Base-by-base conservation (phyloP, 2,329 filamentous ascomycete genomes). In the Tolypocladium inflatum region DNA sequence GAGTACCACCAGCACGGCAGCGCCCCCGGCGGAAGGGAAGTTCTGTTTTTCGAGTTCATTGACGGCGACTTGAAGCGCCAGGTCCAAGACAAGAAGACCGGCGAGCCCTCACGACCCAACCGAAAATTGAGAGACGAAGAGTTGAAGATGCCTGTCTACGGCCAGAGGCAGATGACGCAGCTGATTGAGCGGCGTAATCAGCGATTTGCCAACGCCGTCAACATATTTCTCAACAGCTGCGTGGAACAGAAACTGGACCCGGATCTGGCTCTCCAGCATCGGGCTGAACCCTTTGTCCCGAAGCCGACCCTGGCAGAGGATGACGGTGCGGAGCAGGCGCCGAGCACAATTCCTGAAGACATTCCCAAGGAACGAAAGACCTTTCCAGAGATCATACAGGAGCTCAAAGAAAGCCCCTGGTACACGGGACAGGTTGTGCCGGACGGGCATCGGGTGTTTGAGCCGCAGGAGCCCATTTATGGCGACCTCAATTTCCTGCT, bases 391-490 rank as follows among this genome's bases (percentile, higher is more conserved):
- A 97, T 99, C 39, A 80, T 99, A 2, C 78, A 85, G 37, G 90
- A 97, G 67, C 84, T 99, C 41, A 91, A 90, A 66, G 81, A 84
- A 10, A 83, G 88, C 64, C 80, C 92, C 30, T 96, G 92, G 90
- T 99, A 99, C 67, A 89, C 86, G 5, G 87, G 87, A 0, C 94
- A 99, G 72, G 91, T 99, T 62, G 92, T 97, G 1, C 91, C 92
- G 0, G 89, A 96, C 64, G 94, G 94, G 0, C 91, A 97, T 74
- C 84, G 92, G 39, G 89, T 96, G 0, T 95, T 97, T 66, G 91
- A 96, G 63, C 84, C 89, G 2, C 92, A 96, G 66, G 83, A 87
- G 63, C 79, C 93, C 0, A 81, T 92, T 0, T 91, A 89, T 66
- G 92, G 91, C 1, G 88, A 96, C 48, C 78, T 99, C 54, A 82